Evolutionary conservation across 2,329 filamentous ascomycete species (phyloP), one percentile per base, ranked within the genome.

Genomic region (Colletotrichum orbiculare): DNA sequence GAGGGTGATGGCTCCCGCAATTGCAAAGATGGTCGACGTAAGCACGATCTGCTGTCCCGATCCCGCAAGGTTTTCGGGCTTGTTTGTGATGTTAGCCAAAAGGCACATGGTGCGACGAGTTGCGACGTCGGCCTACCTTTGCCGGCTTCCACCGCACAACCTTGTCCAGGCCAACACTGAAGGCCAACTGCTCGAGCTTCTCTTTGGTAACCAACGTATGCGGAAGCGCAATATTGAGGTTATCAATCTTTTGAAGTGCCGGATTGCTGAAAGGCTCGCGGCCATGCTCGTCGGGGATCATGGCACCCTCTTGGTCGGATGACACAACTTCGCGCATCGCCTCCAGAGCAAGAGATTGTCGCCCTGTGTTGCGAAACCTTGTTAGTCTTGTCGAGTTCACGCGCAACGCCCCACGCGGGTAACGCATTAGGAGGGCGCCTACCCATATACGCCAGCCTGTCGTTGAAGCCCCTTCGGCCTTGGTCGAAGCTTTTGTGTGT

Each of bases 401-500:
- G 25, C 25, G 25, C 25, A 25, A 25, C 25, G 25, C 4, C 25
- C 25, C 25, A 25, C 25, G 4, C 25, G 25, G 25, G 25, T 25
- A 37, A 49, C 13, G 37, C 34, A 12, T 49, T 7, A 41, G 47
- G 35, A 2, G 11, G n/a, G 17, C 17, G 72, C 80, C 50, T 86
- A 96, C 93, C 95, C 58, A 97, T 82, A 74, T 92, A 94, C n/a
- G 94, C 92, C 77, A 99, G 82, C 68, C 93, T 88, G 73, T 97
- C 95, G 77, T 99, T 99, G 81, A 95, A 97, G 1, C 95, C 95
- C 83, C 94, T 90, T 73, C 93, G 85, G 56, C 94, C 96, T 75
- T 98, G 94, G 76, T 99, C 95, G 74, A 97, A 98, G 79, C 94
- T 97, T 87, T 98, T 98, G 79, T 98, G 96, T 69, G 96, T 99